phyloP scores from a whole-genome alignment of 192 early-diverging fungal genomes.

The Umbelopsis ramanniana region DNA sequence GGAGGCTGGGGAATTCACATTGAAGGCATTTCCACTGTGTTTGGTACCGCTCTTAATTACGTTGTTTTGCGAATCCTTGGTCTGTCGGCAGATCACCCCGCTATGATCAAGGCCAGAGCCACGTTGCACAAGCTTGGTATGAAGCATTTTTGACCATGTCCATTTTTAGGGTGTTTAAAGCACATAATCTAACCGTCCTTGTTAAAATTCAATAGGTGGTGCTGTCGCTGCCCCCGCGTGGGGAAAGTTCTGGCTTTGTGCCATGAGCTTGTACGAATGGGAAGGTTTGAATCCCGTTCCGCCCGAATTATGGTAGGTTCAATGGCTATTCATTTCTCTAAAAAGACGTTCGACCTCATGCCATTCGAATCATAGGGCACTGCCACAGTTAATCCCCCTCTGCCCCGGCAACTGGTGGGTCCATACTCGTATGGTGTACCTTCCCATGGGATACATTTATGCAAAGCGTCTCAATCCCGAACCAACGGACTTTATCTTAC shows the following conservation, averaged over 20 bases:
- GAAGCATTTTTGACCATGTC: background rate
- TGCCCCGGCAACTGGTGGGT: slow-evolving; percentile 94
- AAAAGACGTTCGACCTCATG: background rate
- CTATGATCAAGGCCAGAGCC: slow-evolving; percentile 77
- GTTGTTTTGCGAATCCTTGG: slow-evolving; percentile 88
- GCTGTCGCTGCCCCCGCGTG: slow-evolving; percentile 87
- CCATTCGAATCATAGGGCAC: slow-evolving; percentile 50
- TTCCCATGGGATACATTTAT: slow-evolving; percentile 97
- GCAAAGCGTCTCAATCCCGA: slow-evolving; percentile 64
- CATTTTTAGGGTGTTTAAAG: too few relatives aligned
- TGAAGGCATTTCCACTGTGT: slow-evolving; percentile 89
- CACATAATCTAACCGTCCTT: background rate
- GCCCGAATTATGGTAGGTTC: slow-evolving; percentile 82
- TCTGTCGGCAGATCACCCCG: slow-evolving; percentile 84
- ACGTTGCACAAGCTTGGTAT: slow-evolving; percentile 82
- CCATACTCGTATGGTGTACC: slow-evolving; percentile 90
- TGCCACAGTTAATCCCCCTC: slow-evolving; percentile 82
- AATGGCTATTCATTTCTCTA: background rate
- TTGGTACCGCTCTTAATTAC: slow-evolving; percentile 97
- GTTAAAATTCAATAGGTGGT: slow-evolving; percentile 59
- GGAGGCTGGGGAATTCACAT: slow-evolving; percentile 99
- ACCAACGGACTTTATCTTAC: slow-evolving; percentile 68
- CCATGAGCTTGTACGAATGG: slow-evolving; percentile 93
- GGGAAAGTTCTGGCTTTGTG: slow-evolving; percentile 98
- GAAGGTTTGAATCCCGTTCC: slow-evolving; percentile 96